These are phyloP conservation scores for Neonectria sp. DNA, from an alignment of 2,329 filamentous ascomycete genomes.

Conservation along the genomic window DNA sequence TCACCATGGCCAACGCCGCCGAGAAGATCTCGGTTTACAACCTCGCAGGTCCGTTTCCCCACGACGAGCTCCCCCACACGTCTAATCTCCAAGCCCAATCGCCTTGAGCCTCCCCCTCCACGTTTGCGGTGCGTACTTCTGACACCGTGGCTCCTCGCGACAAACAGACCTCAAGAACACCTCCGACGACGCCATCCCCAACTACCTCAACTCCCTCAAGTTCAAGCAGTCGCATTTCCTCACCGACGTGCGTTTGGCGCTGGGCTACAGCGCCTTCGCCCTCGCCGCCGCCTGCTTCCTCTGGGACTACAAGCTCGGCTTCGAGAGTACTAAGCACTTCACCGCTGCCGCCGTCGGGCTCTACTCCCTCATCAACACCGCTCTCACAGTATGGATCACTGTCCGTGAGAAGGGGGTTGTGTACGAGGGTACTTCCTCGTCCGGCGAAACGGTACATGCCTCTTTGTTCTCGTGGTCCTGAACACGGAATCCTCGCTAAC, in stretches of 20 bases:
- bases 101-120: background rate
- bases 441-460: slow-evolving; percentile 76
- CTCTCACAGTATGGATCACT: slow-evolving; percentile 88
- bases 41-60: slow-evolving; percentile 67
- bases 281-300: slow-evolving; percentile 88
- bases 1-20: slow-evolving; percentile 52
- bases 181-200: slow-evolving; percentile 92
- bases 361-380: slow-evolving; percentile 85
- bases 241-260: slow-evolving; percentile 83
- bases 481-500: slow-evolving; percentile 31
- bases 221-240: slow-evolving; percentile 88
- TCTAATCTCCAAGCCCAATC: background rate
- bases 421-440: slow-evolving; percentile 79
- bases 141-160: slow-evolving; percentile 46
- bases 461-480: background rate
- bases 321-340: slow-evolving; percentile 86
- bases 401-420: slow-evolving; percentile 85
- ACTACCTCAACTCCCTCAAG: slow-evolving; percentile 90
- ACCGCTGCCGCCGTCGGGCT: slow-evolving; percentile 83
- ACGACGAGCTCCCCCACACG: background rate
- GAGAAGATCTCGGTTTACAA: slow-evolving; percentile 78
- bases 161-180: slow-evolving; percentile 92
- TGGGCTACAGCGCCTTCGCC: slow-evolving; percentile 87
- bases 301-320: slow-evolving; percentile 93
- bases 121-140: slow-evolving; percentile 33